These are phyloP conservation scores for Athelia sp. DNA, from an alignment of 1,284 basidiomycete genomes.

Conservation along the genomic window DNA sequence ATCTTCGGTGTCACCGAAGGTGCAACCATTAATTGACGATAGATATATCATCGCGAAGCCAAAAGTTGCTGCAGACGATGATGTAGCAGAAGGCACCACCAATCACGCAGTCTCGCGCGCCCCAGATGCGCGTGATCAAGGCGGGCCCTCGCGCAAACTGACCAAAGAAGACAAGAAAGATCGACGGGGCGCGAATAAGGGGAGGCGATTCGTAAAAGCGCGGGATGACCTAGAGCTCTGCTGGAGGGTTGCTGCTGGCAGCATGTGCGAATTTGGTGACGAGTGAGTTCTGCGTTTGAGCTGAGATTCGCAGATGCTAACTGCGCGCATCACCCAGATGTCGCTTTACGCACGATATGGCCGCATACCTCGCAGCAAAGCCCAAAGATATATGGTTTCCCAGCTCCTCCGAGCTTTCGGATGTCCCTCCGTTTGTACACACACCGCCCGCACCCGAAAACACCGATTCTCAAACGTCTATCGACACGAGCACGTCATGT, in stretches of 20 bases:
- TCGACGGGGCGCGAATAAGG: constrained; percentile 75
- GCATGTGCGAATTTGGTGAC: constrained; percentile 58
- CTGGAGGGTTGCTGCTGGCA: constrained; percentile 63
- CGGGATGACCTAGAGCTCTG: constrained; percentile 74
- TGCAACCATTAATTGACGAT: constrained; percentile 39
- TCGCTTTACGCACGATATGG: constrained; percentile 77
- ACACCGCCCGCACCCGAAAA: constrained; percentile 13
- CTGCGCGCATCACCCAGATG: constrained; percentile 53
- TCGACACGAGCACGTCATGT: constrained; percentile 54
- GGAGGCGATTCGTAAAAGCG: constrained; percentile 64
- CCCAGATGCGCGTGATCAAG: constrained; percentile 23
- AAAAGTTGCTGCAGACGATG: constrained; percentile 58
- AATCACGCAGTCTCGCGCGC: constrained; percentile 14
- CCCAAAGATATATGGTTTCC: constrained; percentile 68
- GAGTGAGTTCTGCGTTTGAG: constrained; percentile 37
- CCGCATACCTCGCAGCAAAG: constrained; percentile 74
- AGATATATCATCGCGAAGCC: constrained; percentile 32
- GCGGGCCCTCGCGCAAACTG: constrained; percentile 32
- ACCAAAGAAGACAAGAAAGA: constrained; percentile 66
- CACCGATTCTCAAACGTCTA: constrained; percentile 26
- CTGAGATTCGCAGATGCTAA: constrained; percentile 1
- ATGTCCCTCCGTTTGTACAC: constrained; percentile 48
- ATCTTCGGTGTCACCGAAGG: neutral
- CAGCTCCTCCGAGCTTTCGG: constrained; percentile 31
- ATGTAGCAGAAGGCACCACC: constrained; percentile 67